These are phyloP conservation scores for Fusarium equiseti DNA, from an alignment of 2,329 filamentous ascomycete genomes.

Conservation along the genomic window DNA sequence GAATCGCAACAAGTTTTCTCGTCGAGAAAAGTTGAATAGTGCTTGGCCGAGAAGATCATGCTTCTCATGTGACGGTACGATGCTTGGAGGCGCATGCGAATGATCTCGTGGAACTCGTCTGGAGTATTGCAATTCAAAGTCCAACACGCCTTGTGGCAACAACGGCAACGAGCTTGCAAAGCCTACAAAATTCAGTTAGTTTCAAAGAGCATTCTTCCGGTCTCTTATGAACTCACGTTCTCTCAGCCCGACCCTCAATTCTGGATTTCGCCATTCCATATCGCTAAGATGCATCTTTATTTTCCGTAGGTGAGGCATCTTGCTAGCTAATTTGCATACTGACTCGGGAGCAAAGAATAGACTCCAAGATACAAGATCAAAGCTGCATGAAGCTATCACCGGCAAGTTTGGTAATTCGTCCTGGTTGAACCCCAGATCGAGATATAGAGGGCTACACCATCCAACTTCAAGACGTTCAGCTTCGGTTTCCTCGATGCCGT, in stretches of 20 bases:
- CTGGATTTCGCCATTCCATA: neutral
- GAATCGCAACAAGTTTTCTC: conserved; percentile 2
- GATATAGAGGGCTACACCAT: neutral
- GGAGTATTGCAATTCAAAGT: conserved; percentile 20
- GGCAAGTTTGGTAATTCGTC: conserved; percentile 12
- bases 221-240: neutral
- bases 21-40: conserved; percentile 15
- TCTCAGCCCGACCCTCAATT: conserved; percentile 1
- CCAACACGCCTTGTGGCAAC: neutral
- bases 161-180: neutral
- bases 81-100: neutral
- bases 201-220: neutral
- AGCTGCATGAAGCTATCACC: conserved; percentile 6
- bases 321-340: conserved; percentile 5
- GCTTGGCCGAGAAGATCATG: conserved; percentile 6
- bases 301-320: conserved; percentile 8
- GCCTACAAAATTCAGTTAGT: neutral
- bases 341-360: neutral
- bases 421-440: neutral
- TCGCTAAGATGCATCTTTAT: conserved; percentile 18
- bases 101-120: conserved; percentile 11
- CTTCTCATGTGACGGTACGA: neutral
- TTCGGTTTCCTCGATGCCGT: conserved; percentile 6
- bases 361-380: conserved; percentile 20
- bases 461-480: conserved; percentile 3